A percentile compares a stretch with the other conserved stretches of the same genome.
Evolutionary conservation across 2,329 filamentous ascomycete genomes (phyloP).

Genomic region (Fusarium sp.): DNA sequence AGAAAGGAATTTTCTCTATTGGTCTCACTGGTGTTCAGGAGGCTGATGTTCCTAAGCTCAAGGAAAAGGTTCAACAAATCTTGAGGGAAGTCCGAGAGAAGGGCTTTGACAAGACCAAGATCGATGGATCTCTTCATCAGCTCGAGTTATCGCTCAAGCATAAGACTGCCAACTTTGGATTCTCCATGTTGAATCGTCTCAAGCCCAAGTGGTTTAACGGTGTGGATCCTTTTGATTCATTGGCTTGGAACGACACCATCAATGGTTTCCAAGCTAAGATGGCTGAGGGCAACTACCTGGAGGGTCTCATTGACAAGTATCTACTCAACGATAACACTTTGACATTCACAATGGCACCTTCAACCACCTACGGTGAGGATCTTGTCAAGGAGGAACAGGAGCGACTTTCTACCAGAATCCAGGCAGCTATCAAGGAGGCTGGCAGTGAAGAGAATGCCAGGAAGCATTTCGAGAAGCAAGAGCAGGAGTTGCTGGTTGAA

Average conservation of each 20-base stretch:
- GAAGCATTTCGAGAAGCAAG: constrained; percentile 76
- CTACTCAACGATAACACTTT: constrained; percentile 86
- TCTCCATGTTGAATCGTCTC: constrained; percentile 87
- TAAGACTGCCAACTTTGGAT: constrained; percentile 95
- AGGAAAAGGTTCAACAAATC: constrained; percentile 76
- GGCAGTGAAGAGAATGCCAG: constrained; percentile 77
- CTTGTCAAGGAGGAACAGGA: constrained; percentile 79
- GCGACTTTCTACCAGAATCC: constrained; percentile 78
- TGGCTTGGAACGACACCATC: constrained; percentile 92
- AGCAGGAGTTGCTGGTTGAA: constrained; percentile 80
- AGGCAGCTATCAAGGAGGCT: constrained; percentile 72
- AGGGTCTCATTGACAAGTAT: constrained; percentile 88
- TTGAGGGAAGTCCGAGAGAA: constrained; percentile 74
- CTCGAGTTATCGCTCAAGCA: constrained; percentile 93
- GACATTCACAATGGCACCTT: constrained; percentile 94
- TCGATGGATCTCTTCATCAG: constrained; percentile 93
- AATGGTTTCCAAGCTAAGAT: constrained; percentile 82
- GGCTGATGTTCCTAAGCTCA: constrained; percentile 79
- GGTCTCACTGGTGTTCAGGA: constrained; percentile 90
- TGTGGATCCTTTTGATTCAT: constrained; percentile 86
- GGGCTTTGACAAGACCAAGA: constrained; percentile 89
- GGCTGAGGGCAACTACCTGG: constrained; percentile 80
- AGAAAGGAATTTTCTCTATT: constrained; percentile 84
- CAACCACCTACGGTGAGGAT: constrained; percentile 76
- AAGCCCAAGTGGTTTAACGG: constrained; percentile 97